Evolutionary conservation across 169 alveolate species (phyloP).

Genomic region (Besnoitia besnoiti): DNA sequence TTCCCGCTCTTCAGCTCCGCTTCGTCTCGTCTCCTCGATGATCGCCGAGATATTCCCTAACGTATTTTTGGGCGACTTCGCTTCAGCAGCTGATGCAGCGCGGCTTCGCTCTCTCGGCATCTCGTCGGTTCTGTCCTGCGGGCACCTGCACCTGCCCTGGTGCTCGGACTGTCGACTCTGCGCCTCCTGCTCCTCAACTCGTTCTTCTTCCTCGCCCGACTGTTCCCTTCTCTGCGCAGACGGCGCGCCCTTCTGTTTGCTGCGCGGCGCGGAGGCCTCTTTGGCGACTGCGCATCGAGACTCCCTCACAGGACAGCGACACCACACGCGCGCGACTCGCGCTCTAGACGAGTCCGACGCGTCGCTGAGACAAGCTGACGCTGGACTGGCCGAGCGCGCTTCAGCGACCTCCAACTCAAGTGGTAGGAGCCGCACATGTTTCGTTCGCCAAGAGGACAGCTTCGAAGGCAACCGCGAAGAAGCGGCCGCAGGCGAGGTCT

Average conservation of each 20-base stretch:
- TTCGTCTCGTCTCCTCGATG: too few relatives aligned
- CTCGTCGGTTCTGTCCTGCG: neutral
- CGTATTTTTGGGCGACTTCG: neutral
- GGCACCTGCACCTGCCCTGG: neutral
- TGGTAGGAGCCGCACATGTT: too few relatives aligned
- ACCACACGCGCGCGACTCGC: too few relatives aligned
- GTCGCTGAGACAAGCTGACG: neutral
- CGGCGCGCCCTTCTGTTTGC: too few relatives aligned
- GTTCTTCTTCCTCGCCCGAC: neutral
- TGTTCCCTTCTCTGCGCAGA: neutral
- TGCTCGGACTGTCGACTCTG: too few relatives aligned
- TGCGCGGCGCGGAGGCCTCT: neutral
- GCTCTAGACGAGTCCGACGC: neutral
- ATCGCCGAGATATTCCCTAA: too few relatives aligned
- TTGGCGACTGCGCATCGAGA: neutral
- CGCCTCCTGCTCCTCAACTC: neutral
- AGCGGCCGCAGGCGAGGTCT: too few relatives aligned
- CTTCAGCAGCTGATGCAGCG: neutral
- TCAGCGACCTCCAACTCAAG: neutral
- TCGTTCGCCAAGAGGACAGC: neutral
- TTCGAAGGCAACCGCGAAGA: neutral
- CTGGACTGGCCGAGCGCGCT: neutral
- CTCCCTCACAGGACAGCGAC: neutral
- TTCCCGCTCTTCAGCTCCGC: too few relatives aligned
- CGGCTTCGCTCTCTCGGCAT: neutral